Percentiles rank a stretch among this genome's conserved stretches.
Evolutionary conservation across 306 rosid species (phyloP).

Genomic region (Fragaria vesca): DNA sequence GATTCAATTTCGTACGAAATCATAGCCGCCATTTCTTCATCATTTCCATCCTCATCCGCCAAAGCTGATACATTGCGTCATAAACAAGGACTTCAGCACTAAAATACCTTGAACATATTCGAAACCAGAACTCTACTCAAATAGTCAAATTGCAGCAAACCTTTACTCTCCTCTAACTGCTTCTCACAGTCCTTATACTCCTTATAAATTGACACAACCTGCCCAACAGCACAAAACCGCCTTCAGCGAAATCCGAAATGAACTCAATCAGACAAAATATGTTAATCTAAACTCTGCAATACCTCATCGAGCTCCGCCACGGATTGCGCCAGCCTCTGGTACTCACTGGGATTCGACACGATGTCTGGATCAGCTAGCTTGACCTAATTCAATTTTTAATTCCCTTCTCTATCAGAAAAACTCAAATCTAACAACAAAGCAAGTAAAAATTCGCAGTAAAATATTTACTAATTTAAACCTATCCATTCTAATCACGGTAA

Average conservation of each 20-base stretch:
- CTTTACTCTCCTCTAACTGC: conserved; percentile 81
- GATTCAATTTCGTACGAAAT: conserved; percentile 65
- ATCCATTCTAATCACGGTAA: background rate
- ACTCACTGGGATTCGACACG: conserved; percentile 77
- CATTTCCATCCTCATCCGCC: conserved; percentile 71
- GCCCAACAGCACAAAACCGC: conserved; percentile 4
- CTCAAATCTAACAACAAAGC: background rate
- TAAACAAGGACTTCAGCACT: conserved; percentile 2
- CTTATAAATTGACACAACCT: conserved; percentile 78
- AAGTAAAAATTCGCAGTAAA: background rate
- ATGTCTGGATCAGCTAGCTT: conserved; percentile 93
- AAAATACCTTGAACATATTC: conserved; percentile 1
- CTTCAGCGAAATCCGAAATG: background rate
- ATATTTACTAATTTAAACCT: background rate
- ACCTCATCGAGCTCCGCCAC: conserved; percentile 88
- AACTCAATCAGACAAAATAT: background rate
- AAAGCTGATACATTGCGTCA: conserved; percentile 49
- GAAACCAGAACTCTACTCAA: background rate
- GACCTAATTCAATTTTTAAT: conserved; percentile 43
- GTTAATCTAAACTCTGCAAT: conserved; percentile 1
- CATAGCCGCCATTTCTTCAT: conserved; percentile 92
- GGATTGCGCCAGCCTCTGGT: conserved; percentile 95
- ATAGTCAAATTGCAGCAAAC: conserved; percentile 36
- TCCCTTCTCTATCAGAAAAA: background rate
- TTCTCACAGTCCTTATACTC: conserved; percentile 78